A percentile compares a stretch with the other conserved stretches of the same genome.
These are phyloP conservation scores for Vanderwaltozyma polyspora DNA, from an alignment of 805 yeast genomes.

Conservation along the genomic window DNA sequence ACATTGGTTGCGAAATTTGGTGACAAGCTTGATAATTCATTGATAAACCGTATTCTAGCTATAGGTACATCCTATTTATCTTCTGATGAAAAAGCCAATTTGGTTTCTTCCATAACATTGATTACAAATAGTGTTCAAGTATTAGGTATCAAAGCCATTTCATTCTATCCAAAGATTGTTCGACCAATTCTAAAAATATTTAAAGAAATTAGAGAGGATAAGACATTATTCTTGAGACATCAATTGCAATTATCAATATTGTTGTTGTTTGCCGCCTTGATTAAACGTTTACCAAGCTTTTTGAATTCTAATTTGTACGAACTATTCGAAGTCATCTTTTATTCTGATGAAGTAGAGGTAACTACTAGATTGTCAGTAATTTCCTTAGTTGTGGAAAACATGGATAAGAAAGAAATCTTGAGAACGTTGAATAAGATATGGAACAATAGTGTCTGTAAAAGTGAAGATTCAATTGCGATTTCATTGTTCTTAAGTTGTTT, in stretches of 20 bases:
- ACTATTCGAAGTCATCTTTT: slow-evolving; percentile 47
- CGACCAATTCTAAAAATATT: slow-evolving; percentile 61
- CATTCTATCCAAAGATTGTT: slow-evolving; percentile 73
- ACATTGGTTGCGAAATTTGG: slow-evolving; percentile 55
- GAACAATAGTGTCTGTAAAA: slow-evolving; percentile 31
- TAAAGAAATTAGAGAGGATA: slow-evolving; percentile 21
- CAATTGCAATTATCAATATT: slow-evolving; percentile 58
- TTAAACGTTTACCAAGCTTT: slow-evolving; percentile 80
- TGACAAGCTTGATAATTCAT: slow-evolving; percentile 33
- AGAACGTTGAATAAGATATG: slow-evolving; percentile 54
- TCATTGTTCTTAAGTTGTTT: slow-evolving; percentile 62
- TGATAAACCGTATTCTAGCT: slow-evolving; percentile 39
- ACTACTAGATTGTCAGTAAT: slow-evolving; percentile 52
- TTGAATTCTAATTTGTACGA: slow-evolving; percentile 57
- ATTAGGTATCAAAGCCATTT: slow-evolving; percentile 78
- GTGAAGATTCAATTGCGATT: slow-evolving; percentile 37
- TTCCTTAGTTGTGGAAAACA: slow-evolving; percentile 48
- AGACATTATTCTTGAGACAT: slow-evolving; percentile 21
- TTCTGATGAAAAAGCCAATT: slow-evolving; percentile 45
- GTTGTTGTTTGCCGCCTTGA: slow-evolving; percentile 58
- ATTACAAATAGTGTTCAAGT: slow-evolving; percentile 59
- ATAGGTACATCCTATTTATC: slow-evolving; percentile 41
- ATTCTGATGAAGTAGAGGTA: slow-evolving; percentile 47
- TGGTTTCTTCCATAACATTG: slow-evolving; percentile 63
- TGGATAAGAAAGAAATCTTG: slow-evolving; percentile 56